phyloP scores from a whole-genome alignment of 2,329 filamentous ascomycete genomes.

The Colletotrichum sp. region DNA sequence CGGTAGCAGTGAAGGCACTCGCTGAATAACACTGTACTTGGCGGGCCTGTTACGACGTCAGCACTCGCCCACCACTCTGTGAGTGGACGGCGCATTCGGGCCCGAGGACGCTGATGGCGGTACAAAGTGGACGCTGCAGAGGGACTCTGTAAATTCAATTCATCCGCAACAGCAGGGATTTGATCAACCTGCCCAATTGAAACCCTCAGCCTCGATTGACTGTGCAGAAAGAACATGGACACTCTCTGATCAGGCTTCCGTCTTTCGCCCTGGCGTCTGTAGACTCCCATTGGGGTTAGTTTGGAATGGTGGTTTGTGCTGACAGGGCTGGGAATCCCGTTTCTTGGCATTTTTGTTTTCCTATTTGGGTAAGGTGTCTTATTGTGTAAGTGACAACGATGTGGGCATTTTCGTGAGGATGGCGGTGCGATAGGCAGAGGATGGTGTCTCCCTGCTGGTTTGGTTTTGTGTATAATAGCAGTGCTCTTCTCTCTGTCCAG shows the following conservation, averaged over 20 bases:
- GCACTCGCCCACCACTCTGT: neutral
- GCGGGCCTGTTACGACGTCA: neutral
- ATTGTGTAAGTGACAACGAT: neutral
- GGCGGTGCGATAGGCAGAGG: neutral
- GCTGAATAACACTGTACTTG: neutral
- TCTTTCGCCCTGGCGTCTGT: neutral
- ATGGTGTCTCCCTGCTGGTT: neutral
- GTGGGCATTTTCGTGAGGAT: neutral
- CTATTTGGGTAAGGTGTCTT: neutral
- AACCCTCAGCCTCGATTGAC: neutral
- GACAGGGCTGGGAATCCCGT: neutral
- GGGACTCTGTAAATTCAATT: neutral
- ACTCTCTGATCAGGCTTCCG: neutral
- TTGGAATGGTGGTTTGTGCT: neutral
- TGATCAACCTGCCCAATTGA: neutral
- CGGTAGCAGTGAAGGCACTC: neutral
- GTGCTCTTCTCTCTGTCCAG: neutral
- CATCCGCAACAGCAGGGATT: neutral
- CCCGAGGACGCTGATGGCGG: neutral
- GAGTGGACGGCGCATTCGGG: neutral
- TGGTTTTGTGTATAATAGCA: neutral
- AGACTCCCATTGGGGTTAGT: neutral
- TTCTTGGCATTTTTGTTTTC: conserved; percentile 1
- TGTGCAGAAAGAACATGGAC: neutral
- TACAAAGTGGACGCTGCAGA: neutral